A percentile compares a stretch with the other conserved stretches of the same genome.
These are phyloP conservation scores for Malassezia psittaci DNA, from an alignment of 1,284 basidiomycete genomes.

Conservation along the genomic window DNA sequence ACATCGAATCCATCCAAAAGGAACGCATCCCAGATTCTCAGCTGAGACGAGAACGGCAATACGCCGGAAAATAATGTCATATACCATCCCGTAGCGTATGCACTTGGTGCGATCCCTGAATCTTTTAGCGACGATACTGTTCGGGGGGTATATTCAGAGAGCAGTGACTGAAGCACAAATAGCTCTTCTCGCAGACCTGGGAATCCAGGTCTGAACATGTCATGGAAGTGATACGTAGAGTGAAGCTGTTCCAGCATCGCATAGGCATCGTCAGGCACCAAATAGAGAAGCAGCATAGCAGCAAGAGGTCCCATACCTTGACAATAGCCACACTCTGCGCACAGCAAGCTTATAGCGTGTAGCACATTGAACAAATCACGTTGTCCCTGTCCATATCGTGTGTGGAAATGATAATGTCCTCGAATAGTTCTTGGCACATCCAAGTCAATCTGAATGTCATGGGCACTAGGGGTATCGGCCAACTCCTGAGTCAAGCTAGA, in stretches of 20 bases:
- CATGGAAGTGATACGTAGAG: conserved; percentile 71
- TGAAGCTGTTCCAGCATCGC: conserved; percentile 65
- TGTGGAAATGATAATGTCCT: conserved; percentile 86
- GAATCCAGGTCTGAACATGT: conserved; percentile 85
- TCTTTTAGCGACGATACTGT: conserved; percentile 65
- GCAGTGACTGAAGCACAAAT: conserved; percentile 80
- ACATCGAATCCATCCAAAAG: conserved; percentile 80
- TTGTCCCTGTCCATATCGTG: conserved; percentile 74
- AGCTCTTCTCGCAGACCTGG: conserved; percentile 88
- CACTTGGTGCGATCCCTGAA: conserved; percentile 78
- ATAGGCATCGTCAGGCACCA: conserved; percentile 61
- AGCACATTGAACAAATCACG: conserved; percentile 69
- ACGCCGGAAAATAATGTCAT: conserved; percentile 84
- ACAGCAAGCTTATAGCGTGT: conserved; percentile 77
- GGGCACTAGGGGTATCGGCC: conserved; percentile 57
- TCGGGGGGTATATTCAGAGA: conserved; percentile 71
- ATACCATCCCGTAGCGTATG: conserved; percentile 98
- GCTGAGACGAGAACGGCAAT: conserved; percentile 88
- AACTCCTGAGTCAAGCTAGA: conserved; percentile 7
- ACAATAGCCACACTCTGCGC: conserved; percentile 84
- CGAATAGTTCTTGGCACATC: conserved; percentile 94
- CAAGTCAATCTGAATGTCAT: conserved; percentile 95
- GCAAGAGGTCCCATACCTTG: conserved; percentile 99
- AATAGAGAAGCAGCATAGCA: conserved; percentile 85
- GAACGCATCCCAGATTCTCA: conserved; percentile 88